A percentile compares a stretch with the other conserved stretches of the same genome.
These are phyloP conservation scores for Fusarium brevicatenulatum DNA, from an alignment of 2,329 filamentous ascomycete genomes.

Conservation along the genomic window DNA sequence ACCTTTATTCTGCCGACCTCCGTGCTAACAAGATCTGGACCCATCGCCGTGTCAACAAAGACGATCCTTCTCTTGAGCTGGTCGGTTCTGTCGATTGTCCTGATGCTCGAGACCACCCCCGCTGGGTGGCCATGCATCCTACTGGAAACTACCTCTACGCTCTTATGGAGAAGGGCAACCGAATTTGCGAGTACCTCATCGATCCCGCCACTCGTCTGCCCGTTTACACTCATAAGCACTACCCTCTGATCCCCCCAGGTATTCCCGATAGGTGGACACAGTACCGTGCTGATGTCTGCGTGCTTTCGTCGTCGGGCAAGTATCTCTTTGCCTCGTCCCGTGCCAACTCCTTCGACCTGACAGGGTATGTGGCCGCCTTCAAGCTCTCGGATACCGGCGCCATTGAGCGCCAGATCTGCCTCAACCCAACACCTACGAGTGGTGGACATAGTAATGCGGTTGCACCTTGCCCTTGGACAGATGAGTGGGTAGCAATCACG, in stretches of 20 bases:
- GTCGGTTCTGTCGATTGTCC: constrained; percentile 80
- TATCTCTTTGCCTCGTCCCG: constrained; percentile 89
- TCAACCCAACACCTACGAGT: constrained; percentile 87
- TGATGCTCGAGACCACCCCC: constrained; percentile 77
- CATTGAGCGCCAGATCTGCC: constrained; percentile 80
- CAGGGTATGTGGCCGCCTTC: constrained; percentile 86
- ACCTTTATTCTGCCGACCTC: constrained; percentile 83
- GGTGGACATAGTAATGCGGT: constrained; percentile 91
- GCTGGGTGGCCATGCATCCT: constrained; percentile 88
- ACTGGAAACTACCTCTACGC: constrained; percentile 83
- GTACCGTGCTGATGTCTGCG: constrained; percentile 88
- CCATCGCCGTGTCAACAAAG: constrained; percentile 71
- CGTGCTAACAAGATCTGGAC: constrained; percentile 85
- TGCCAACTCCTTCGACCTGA: constrained; percentile 78
- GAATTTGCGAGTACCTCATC: constrained; percentile 83
- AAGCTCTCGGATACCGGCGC: constrained; percentile 73
- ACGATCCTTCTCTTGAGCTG: constrained; percentile 62
- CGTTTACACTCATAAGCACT: constrained; percentile 79
- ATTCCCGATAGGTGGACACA: constrained; percentile 65
- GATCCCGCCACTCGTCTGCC: constrained; percentile 78
- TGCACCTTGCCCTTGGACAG: constrained; percentile 82
- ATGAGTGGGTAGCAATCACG: constrained; percentile 90
- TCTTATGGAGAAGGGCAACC: constrained; percentile 90
- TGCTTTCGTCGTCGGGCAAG: constrained; percentile 72
- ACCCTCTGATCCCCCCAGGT: constrained; percentile 82